Percentiles rank a stretch among this genome's conserved stretches.
phyloP scores from a whole-genome alignment of 306 rosid species.

The Cucurbita moschata region DNA sequence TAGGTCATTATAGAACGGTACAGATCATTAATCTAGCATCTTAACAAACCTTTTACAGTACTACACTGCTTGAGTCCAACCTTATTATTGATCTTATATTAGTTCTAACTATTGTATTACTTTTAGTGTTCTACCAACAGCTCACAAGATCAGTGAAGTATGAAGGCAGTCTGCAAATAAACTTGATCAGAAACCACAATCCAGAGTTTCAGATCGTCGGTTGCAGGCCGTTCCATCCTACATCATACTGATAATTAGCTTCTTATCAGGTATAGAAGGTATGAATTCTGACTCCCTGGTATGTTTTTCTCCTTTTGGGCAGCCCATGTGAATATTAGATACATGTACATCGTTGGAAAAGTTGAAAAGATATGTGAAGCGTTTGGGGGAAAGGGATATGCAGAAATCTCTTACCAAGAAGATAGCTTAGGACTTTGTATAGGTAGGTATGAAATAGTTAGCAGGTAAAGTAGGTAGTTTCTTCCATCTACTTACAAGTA shows the following conservation, averaged over 20 bases:
- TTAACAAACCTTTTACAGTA: background rate
- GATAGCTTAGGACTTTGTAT: too few species aligned
- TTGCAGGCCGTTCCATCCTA: background rate
- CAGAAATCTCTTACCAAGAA: too few species aligned
- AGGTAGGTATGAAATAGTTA: too few species aligned
- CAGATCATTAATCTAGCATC: background rate
- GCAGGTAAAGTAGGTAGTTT: too few species aligned
- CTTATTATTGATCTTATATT: background rate
- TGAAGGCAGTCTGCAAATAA: background rate
- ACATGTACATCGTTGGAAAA: too few species aligned
- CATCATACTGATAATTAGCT: background rate
- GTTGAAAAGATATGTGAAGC: too few species aligned
- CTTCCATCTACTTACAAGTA: too few species aligned
- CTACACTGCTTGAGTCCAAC: background rate
- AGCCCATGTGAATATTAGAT: too few species aligned
- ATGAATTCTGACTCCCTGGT: too few species aligned
- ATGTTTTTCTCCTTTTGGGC: too few species aligned
- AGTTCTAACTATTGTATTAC: background rate
- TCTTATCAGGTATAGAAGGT: background rate
- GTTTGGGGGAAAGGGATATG: too few species aligned
- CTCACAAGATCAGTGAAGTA: background rate
- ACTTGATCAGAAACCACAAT: background rate
- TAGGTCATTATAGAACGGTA: background rate
- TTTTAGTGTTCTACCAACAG: background rate
- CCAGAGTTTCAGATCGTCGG: background rate